Conservation (phyloP, 2,329 filamentous ascomycete species). For the Fusarium nelsonii region DNA sequence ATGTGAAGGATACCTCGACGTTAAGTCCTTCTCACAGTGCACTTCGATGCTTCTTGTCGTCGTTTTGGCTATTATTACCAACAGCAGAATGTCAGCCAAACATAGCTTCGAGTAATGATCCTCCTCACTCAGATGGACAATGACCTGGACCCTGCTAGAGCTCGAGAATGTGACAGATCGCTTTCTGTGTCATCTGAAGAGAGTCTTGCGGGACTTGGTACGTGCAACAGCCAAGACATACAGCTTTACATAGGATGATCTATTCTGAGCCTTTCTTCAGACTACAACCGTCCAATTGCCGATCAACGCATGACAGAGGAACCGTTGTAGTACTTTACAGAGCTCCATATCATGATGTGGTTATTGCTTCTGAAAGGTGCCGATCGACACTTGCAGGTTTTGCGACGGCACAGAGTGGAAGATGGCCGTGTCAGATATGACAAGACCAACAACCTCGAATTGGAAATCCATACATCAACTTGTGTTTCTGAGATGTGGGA, state of each 20-base stretch:
- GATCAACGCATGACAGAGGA: not conserved
- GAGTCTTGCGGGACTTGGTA: constrained; percentile 2
- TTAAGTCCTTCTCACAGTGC: constrained; percentile 37
- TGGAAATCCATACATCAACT: constrained; percentile 17
- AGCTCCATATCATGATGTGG: constrained; percentile 13
- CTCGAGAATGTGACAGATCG: constrained; percentile 42
- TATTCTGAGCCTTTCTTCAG: constrained; percentile 14
- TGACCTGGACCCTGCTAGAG: constrained; percentile 19
- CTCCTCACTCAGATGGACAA: constrained; percentile 9
- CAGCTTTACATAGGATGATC: constrained; percentile 28
- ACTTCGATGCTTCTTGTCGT: constrained; percentile 2
- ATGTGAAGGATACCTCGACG: constrained; percentile 13
- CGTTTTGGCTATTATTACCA: not conserved
- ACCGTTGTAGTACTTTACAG: constrained; percentile 6
- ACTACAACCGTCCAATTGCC: constrained; percentile 22
- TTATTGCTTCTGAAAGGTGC: constrained; percentile 18
- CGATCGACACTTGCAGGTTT: not conserved
- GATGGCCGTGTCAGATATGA: constrained; percentile 30
- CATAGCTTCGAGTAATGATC: constrained; percentile 13
- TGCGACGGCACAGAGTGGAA: constrained; percentile 4
- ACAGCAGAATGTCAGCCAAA: constrained; percentile 23
- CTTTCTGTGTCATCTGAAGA: constrained; percentile 34
- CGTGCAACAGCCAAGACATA: constrained; percentile 12
- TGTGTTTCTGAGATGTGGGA: constrained; percentile 1
- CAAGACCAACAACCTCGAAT: constrained; percentile 6